Base-by-base conservation (phyloP, 495 filamentous ascomycete genomes). In the Daldinia bambusicola region DNA sequence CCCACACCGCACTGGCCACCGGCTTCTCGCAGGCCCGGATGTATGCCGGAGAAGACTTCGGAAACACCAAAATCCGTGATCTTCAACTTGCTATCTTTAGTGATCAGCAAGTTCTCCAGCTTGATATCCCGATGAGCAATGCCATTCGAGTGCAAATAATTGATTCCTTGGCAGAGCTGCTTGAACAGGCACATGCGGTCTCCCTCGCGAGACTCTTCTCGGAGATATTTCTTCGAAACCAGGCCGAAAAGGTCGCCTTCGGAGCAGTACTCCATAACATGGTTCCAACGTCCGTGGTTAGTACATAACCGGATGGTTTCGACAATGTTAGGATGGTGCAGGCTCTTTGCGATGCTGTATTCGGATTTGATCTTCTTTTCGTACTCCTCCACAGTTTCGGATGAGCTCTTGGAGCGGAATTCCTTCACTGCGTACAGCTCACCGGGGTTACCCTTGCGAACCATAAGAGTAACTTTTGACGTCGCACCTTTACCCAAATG, bases 61-160 rank as follows among this genome's bases (percentile, higher is more conserved):
- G 90, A 89, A 36, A 91, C 88, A 43, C 91, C 91, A 81, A 94
- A 93, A 78, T 94, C 92, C 41, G 91, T 90, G 63, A 94, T 92
- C 77, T 94, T 94, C 52, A 94, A 80, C 70, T 89, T 87, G 66
- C 91, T 89, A 55, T 90, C 85, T 37, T 82, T 84, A 1, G 85
- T 88, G 57, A 95, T 80, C 58, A 95, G 83, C 22, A 94, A 80
- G 74, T 94, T 94, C 77, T 94, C 92, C 8, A 90, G 84, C 78
- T 94, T 95, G 80, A 93, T 87, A 75, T 95, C 92, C n/a, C 91
- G 88, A 72, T 93, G 91, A 22, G 91, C 91, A 70, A 93, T 90
- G 48, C 91, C 91, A 69, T 90, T 85, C 56, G 80, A 79, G 76
- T 93, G 91, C 37, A 93, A 79, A 70, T 92, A 91, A 61, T 87